Evolutionary conservation across 1,139 yeast species (phyloP), one percentile per base, ranked within the genome.

Genomic region (Yamadazyma taylorii): DNA sequence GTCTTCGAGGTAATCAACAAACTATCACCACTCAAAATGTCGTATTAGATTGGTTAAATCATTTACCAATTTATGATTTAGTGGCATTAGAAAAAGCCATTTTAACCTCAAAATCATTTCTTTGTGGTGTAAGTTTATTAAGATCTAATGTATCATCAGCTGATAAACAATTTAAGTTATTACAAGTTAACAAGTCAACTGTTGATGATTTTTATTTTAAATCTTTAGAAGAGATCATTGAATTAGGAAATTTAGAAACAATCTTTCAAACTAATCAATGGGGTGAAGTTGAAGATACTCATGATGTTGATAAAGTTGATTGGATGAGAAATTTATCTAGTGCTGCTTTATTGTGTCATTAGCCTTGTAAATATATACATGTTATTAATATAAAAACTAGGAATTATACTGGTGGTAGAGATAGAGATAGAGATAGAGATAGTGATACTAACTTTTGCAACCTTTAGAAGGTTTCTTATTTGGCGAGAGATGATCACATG

Each of bases 251-350:
- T 39, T 69, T 92, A 52, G 98, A 92, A 57, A 83, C 84, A 5
- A 81, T 83, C 34, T 78, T 78, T 60, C 98, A 92, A 61, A 86
- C 95, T 19, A 80, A 78, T 28, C 76, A 81, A 53, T 92, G 98
- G 98, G 98, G 98, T 28, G 97, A 92, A 60, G 97, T 92, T 17
- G 98, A 92, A 64, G 98, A 92, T 55, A 89, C 97, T 4, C 98
- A 92, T 56, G 98, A 92, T 59, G 97, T 92, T 13, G 95, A 88
- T 53, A 84, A 84, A 59, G 95, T 81, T 33, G 97, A 92, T 49
- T 75, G 95, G 59, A 71, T 87, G 49, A 78, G 97, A 60, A 82
- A 81, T 51, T 72, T 92, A 36, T 79, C 92, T 24, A 77, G 90
- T 49, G 94, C 96, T 24, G 85, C 89, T n/a, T 63, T 88, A 39